These are phyloP conservation scores for Daedaleopsis sinensis DNA, from an alignment of 768 basidiomycete species.

Conservation along the genomic window DNA sequence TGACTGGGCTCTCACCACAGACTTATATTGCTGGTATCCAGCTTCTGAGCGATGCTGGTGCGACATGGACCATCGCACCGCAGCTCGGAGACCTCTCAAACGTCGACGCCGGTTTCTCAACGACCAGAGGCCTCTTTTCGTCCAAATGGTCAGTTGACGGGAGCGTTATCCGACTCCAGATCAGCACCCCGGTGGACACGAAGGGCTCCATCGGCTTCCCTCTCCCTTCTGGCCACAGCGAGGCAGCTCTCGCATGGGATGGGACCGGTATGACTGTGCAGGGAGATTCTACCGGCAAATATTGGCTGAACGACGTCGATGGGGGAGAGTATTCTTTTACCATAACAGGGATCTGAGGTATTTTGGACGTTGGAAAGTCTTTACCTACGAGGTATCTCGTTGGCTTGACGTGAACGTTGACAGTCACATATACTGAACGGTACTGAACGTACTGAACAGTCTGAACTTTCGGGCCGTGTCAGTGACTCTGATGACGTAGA, in stretches of 20 bases:
- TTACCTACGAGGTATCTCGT: too few relatives aligned
- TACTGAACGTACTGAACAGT: too few relatives aligned
- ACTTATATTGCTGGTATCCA: constrained; percentile 16
- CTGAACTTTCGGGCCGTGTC: too few relatives aligned
- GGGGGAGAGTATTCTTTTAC: constrained; percentile 14
- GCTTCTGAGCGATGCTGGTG: constrained; percentile 15
- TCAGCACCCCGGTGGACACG: constrained; percentile 12
- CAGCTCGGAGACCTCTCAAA: constrained; percentile 12
- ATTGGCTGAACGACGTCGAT: constrained; percentile 5
- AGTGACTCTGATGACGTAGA: too few relatives aligned
- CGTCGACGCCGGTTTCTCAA: constrained; percentile 19
- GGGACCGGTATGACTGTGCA: neutral
- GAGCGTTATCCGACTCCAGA: constrained; percentile 5
- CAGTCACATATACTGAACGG: too few relatives aligned
- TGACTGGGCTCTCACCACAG: neutral
- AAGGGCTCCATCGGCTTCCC: constrained; percentile 13
- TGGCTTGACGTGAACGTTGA: too few relatives aligned
- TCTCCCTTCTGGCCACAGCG: constrained; percentile 1
- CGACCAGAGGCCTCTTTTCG: constrained; percentile 14
- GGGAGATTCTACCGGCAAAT: constrained; percentile 8
- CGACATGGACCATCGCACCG: constrained; percentile 15
- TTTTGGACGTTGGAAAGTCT: too few relatives aligned
- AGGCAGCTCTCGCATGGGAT: neutral
- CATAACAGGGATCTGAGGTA: constrained; percentile 1
- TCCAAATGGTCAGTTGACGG: constrained; percentile 7